Evolutionary conservation across 2,329 filamentous ascomycete species (phyloP).

Genomic region (Arthrobotrys sinensis): DNA sequence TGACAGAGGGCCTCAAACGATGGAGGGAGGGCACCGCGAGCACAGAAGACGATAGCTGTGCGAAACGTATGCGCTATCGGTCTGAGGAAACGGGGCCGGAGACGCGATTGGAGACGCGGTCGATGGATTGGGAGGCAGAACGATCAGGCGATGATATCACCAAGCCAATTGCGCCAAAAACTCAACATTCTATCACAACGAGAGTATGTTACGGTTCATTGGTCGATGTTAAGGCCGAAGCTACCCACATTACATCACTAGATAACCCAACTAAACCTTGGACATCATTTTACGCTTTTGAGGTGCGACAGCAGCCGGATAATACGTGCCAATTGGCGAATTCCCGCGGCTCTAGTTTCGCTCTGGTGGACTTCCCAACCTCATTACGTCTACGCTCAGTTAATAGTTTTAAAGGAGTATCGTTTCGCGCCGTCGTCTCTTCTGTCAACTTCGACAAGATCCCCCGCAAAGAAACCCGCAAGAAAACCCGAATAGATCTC

Average conservation of each 20-base stretch:
- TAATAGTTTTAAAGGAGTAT: neutral
- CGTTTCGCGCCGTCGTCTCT: conserved; percentile 1
- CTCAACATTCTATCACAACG: too few relatives aligned
- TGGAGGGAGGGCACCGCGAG: too few relatives aligned
- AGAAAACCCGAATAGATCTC: conserved; percentile 15
- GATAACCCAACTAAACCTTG: neutral
- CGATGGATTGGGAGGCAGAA: too few relatives aligned
- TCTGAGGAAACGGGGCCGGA: too few relatives aligned
- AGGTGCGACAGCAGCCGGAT: neutral
- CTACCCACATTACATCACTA: neutral
- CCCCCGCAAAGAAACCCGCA: neutral
- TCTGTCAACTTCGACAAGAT: neutral
- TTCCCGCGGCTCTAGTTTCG: neutral
- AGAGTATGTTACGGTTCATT: conserved; percentile 1
- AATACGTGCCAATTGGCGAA: neutral
- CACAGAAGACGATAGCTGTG: too few relatives aligned
- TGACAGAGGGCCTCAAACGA: too few relatives aligned
- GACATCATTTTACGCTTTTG: neutral
- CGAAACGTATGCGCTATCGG: too few relatives aligned
- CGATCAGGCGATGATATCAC: too few relatives aligned
- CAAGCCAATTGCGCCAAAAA: too few relatives aligned
- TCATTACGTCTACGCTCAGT: neutral
- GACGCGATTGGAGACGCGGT: too few relatives aligned
- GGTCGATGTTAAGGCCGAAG: conserved; percentile 12
- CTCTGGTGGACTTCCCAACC: neutral